A percentile compares a stretch with the other conserved stretches of the same genome.
Conservation (phyloP, 805 yeast species). For the Zygosaccharomyces lentus region DNA sequence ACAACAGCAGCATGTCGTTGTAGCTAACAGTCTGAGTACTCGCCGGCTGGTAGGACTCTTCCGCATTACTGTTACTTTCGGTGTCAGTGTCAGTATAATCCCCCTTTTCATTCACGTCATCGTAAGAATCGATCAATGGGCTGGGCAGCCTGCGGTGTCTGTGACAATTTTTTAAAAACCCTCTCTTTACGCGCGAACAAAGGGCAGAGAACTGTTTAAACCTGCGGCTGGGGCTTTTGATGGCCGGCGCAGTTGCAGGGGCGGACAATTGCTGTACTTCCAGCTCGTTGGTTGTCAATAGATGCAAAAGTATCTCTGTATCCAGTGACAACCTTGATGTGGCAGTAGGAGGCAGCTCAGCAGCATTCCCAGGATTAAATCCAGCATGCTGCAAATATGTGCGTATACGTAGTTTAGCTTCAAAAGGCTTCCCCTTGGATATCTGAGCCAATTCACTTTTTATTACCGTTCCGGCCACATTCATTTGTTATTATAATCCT, state of each 20-base stretch:
- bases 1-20: slow-evolving; percentile 5
- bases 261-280: background rate
- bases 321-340: slow-evolving; percentile 9
- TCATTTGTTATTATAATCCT: slow-evolving; percentile 2
- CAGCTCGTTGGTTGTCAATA: slow-evolving; percentile 9
- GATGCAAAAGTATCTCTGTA: slow-evolving; percentile 9
- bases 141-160: background rate
- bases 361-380: background rate
- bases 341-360: background rate
- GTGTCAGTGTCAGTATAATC: background rate
- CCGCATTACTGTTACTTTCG: background rate
- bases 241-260: background rate
- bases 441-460: slow-evolving; percentile 1
- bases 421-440: background rate
- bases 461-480: background rate
- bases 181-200: background rate
- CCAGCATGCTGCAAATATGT: background rate
- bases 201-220: background rate
- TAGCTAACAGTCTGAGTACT: slow-evolving; percentile 12
- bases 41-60: background rate
- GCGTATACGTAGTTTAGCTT: background rate
- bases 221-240: background rate
- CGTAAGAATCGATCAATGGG: background rate
- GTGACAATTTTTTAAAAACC: background rate
- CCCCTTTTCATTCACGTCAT: background rate